phyloP scores from a whole-genome alignment of 169 alveolate species.

The Cryptosporidium canis region DNA sequence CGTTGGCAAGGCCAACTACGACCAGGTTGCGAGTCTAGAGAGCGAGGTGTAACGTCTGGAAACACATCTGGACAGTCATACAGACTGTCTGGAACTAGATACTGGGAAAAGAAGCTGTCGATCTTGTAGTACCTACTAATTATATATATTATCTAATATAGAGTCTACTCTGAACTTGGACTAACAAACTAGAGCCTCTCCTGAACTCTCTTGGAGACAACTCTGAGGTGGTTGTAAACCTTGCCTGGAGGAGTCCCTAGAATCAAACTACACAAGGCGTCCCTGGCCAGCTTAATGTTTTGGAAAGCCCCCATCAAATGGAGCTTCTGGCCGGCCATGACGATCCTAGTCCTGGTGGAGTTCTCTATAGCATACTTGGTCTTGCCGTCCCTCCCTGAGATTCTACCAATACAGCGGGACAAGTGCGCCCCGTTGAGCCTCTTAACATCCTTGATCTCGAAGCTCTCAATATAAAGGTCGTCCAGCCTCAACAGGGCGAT shows the following conservation, averaged over 20 bases:
- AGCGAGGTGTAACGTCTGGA: constrained; percentile 17
- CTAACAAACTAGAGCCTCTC: constrained; percentile 84
- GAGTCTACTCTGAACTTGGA: neutral
- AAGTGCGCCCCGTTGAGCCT: constrained; percentile 97
- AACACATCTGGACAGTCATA: constrained; percentile 46
- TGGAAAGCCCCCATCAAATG: constrained; percentile 89
- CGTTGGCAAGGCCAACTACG: constrained; percentile 46
- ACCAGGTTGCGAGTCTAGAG: constrained; percentile 59
- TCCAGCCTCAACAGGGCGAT: constrained; percentile 97
- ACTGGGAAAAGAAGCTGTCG: neutral
- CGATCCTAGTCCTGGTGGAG: constrained; percentile 98
- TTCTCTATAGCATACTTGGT: constrained; percentile 99
- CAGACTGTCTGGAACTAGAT: neutral
- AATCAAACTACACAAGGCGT: constrained; percentile 96
- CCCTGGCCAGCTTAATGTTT: constrained; percentile 96
- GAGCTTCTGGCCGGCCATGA: constrained; percentile 82
- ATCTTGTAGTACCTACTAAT: neutral
- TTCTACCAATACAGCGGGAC: constrained; percentile 97
- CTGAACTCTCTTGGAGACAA: constrained; percentile 89
- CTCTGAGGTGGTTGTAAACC: constrained; percentile 93
- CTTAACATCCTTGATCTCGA: constrained; percentile 97
- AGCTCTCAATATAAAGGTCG: constrained; percentile 96
- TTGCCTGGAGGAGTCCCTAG: constrained; percentile 98
- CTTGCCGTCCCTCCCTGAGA: constrained; percentile 99
- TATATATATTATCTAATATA: neutral